A percentile compares a stretch with the other conserved stretches of the same genome.
Evolutionary conservation across 108 stramenopile species (phyloP).

Genomic region (Pseudonitzschia multistriata): DNA sequence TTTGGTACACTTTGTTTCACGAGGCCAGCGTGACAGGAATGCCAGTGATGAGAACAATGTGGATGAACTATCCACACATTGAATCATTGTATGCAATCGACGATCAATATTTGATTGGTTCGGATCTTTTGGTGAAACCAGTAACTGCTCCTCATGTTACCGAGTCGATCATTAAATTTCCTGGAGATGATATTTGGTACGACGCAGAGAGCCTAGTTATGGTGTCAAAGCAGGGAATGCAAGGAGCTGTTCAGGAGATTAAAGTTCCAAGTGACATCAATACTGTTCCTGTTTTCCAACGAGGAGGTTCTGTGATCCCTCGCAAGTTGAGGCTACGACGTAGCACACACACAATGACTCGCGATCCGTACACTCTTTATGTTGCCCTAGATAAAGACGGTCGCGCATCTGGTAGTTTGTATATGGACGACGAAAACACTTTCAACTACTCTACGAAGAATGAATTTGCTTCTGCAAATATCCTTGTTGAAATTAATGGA

Average conservation of each 20-base stretch:
- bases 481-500: constrained; percentile 46
- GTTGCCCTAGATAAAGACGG: constrained; percentile 77
- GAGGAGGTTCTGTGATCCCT: constrained; percentile 88
- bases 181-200: constrained; percentile 76
- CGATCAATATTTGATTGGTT: constrained; percentile 93
- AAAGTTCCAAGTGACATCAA: constrained; percentile 79
- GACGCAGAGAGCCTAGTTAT: constrained; percentile 78
- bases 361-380: constrained; percentile 96
- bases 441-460: constrained; percentile 68
- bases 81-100: constrained; percentile 63
- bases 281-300: constrained; percentile 90
- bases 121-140: constrained; percentile 96
- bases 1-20: constrained; percentile 95
- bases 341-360: constrained; percentile 81
- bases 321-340: constrained; percentile 94
- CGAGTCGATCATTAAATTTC: constrained; percentile 73
- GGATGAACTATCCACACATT: constrained; percentile 88
- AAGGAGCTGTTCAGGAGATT: constrained; percentile 32
- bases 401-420: constrained; percentile 79
- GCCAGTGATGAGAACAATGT: constrained; percentile 98
- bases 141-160: constrained; percentile 85
- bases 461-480: constrained; percentile 64
- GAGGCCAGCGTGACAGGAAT: constrained; percentile 82
- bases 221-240: constrained; percentile 40
- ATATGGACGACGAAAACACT: constrained; percentile 96